Evolutionary conservation across 257 asterid genomes (phyloP).

Genomic region (Solanum piurae): DNA sequence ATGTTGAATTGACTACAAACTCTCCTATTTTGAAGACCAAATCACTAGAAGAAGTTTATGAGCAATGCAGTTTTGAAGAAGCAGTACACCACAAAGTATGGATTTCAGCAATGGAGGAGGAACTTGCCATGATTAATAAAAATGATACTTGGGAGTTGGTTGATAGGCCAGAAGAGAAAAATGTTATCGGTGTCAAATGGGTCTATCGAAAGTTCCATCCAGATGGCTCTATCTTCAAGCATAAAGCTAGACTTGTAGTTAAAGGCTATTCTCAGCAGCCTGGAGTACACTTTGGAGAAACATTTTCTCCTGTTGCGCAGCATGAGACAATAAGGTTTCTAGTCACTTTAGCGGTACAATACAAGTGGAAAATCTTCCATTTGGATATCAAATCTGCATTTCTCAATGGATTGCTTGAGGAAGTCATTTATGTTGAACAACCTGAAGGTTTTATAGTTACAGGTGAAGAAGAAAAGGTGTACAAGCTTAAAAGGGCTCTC

Average conservation of each 20-base stretch:
- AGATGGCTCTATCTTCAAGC: background rate
- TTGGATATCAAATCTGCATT: background rate
- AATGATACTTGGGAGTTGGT: background rate
- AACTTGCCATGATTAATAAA: too few relatives aligned
- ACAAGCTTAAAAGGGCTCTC: too few relatives aligned
- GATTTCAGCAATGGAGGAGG: background rate
- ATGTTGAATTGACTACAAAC: background rate
- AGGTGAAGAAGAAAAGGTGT: too few relatives aligned
- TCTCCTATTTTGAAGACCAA: background rate
- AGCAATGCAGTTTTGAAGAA: background rate
- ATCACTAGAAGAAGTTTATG: background rate
- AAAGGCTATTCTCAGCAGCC: too few relatives aligned
- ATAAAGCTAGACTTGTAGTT: too few relatives aligned
- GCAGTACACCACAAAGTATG: background rate
- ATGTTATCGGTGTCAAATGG: background rate
- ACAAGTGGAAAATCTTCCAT: background rate
- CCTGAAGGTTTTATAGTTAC: too few relatives aligned
- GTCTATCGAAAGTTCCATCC: background rate
- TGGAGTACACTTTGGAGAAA: background rate
- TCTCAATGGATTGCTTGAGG: background rate
- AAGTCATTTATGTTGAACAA: too few relatives aligned
- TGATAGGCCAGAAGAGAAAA: background rate
- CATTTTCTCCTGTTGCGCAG: background rate
- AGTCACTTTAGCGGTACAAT: background rate
- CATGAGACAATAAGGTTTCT: background rate